Percentiles rank a stretch among this genome's conserved stretches.
phyloP scores from a whole-genome alignment of 805 yeast genomes.

The Candida verbasci region DNA sequence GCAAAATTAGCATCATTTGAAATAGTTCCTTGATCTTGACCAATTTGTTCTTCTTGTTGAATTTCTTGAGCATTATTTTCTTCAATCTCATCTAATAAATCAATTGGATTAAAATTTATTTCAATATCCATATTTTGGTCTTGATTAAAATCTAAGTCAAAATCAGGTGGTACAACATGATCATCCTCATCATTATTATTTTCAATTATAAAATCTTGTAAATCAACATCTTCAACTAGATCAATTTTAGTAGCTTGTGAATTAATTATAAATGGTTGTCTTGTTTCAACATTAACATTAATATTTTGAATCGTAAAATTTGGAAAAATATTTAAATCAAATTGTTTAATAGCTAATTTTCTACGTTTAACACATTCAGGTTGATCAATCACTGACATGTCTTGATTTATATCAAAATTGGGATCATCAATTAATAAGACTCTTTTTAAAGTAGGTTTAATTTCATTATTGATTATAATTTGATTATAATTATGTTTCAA shows the following conservation, averaged over 20 bases:
- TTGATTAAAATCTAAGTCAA: not conserved
- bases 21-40: not conserved
- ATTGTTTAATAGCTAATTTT: slow-evolving; percentile 12
- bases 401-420: slow-evolving; percentile 19
- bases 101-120: not conserved
- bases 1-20: slow-evolving; percentile 7
- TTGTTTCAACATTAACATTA: too few species aligned
- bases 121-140: not conserved
- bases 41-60: not conserved
- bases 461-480: too few species aligned
- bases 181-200: too few species aligned
- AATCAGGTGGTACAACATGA: not conserved
- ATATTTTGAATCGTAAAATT: not conserved
- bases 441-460: not conserved
- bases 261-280: not conserved
- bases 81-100: slow-evolving; percentile 5
- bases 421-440: slow-evolving; percentile 21
- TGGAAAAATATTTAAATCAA: slow-evolving; percentile 13
- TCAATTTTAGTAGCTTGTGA: not conserved
- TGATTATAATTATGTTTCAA: not conserved
- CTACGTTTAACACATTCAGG: slow-evolving; percentile 11
- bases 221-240: not conserved
- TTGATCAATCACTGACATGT: slow-evolving; percentile 14
- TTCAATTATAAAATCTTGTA: not conserved
- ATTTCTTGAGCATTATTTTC: not conserved